Conservation (phyloP, 306 rosid species). For the Inga laurina region DNA sequence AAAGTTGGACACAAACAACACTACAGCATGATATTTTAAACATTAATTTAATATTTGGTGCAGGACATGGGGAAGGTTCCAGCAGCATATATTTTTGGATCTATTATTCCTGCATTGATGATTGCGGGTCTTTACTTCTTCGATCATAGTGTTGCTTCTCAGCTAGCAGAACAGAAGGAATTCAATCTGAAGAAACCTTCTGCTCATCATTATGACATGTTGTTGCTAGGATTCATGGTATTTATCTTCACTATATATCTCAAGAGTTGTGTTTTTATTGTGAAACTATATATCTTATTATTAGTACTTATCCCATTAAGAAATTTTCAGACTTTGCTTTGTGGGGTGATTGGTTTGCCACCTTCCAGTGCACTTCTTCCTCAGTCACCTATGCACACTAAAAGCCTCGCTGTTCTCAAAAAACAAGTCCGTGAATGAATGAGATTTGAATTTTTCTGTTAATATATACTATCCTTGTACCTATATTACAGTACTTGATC, state of each 20-base stretch:
- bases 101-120: slow-evolving; percentile 84
- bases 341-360: slow-evolving; percentile 86
- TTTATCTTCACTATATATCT: not conserved
- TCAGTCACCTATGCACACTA: slow-evolving; percentile 98
- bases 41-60: not conserved
- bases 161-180: slow-evolving; percentile 86
- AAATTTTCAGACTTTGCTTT: slow-evolving; percentile 73
- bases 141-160: slow-evolving; percentile 91
- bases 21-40: too few species aligned
- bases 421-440: slow-evolving; percentile 52
- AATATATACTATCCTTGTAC: too few species aligned
- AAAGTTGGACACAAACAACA: not conserved
- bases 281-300: not conserved
- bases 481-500: not conserved
- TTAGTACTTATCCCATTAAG: not conserved
- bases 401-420: slow-evolving; percentile 82
- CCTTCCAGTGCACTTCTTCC: slow-evolving; percentile 94
- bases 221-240: slow-evolving; percentile 76
- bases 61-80: slow-evolving; percentile 83
- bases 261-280: not conserved
- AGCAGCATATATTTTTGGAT: slow-evolving; percentile 65
- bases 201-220: slow-evolving; percentile 80
- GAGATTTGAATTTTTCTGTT: not conserved
- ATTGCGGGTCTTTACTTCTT: slow-evolving; percentile 89
- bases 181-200: slow-evolving; percentile 87